Conservation (phyloP, 2,329 filamentous ascomycete genomes). For the Lomentospora prolificans region DNA sequence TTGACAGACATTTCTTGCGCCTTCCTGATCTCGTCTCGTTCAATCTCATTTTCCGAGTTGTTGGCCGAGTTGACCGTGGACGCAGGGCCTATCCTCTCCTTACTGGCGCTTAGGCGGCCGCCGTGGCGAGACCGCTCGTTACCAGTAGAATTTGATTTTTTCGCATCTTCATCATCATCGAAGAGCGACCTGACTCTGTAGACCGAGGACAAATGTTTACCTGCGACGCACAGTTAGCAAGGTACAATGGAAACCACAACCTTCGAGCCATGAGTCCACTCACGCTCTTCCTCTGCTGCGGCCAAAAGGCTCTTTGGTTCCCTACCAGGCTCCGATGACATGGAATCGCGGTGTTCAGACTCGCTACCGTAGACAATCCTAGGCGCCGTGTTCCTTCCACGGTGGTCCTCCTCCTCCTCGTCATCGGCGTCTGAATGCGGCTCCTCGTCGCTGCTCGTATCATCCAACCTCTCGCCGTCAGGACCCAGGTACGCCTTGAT, state of each 20-base stretch:
- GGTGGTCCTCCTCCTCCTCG: slow-evolving; percentile 58
- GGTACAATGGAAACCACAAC: background rate
- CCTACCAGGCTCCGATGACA: slow-evolving; percentile 25
- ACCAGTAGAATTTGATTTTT: slow-evolving; percentile 15
- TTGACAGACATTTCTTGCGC: slow-evolving; percentile 78
- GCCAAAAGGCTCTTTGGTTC: slow-evolving; percentile 55
- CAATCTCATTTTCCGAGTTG: slow-evolving; percentile 79
- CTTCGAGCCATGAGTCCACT: slow-evolving; percentile 22
- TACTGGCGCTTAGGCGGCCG: slow-evolving; percentile 77
- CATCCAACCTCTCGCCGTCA: slow-evolving; percentile 56
- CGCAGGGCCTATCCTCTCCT: slow-evolving; percentile 57
- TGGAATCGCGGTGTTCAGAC: slow-evolving; percentile 20
- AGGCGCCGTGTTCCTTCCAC: slow-evolving; percentile 42
- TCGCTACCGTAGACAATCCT: slow-evolving; percentile 20
- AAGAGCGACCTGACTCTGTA: slow-evolving; percentile 56
- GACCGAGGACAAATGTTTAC: background rate
- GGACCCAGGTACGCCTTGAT: slow-evolving; percentile 58
- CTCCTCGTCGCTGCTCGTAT: slow-evolving; percentile 59
- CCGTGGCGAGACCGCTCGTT: slow-evolving; percentile 31
- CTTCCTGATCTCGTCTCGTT: slow-evolving; percentile 73
- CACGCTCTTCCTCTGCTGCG: slow-evolving; percentile 71
- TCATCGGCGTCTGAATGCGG: slow-evolving; percentile 32
- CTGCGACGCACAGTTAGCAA: slow-evolving; percentile 14
- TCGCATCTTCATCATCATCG: slow-evolving; percentile 47
- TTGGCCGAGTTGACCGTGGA: slow-evolving; percentile 44